These are phyloP conservation scores for Lachnellula subtilissima DNA, from an alignment of 2,329 filamentous ascomycete species.

Conservation along the genomic window DNA sequence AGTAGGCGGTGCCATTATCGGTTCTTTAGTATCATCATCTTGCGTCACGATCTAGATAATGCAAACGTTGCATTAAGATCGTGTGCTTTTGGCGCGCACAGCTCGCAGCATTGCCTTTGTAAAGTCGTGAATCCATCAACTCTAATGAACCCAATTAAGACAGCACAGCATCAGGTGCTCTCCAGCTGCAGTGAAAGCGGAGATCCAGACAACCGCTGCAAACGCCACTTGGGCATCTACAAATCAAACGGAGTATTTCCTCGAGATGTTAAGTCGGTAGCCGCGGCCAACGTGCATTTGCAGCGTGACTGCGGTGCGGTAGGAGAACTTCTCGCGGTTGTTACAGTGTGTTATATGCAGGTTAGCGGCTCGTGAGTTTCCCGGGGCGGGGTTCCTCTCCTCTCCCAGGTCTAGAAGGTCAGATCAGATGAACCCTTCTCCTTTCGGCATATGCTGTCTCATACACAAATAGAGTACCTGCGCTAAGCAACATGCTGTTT, in stretches of 20 bases:
- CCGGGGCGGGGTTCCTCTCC: not conserved
- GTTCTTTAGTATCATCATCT: too few species aligned
- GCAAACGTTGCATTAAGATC: constrained; percentile 10
- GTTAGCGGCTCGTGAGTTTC: not conserved
- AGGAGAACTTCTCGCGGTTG: not conserved
- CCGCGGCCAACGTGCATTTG: too few species aligned
- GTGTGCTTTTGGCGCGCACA: constrained; percentile 1
- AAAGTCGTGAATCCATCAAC: not conserved
- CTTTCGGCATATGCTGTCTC: too few species aligned
- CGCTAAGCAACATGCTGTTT: too few species aligned
- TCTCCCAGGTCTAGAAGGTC: too few species aligned
- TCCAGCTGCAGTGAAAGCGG: not conserved
- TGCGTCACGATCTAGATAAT: constrained; percentile 6
- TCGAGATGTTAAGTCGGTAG: not conserved
- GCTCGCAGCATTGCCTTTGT: not conserved
- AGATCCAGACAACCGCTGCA: not conserved
- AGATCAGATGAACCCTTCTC: too few species aligned
- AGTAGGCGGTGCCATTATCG: too few species aligned
- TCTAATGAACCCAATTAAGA: not conserved
- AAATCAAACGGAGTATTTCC: not conserved
- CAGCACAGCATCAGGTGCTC: not conserved
- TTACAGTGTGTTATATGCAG: not conserved
- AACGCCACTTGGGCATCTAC: not conserved
- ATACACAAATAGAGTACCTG: too few species aligned
- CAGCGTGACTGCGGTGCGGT: too few species aligned